Conservation (phyloP, 306 rosid genomes). For the Geum urbanum region DNA sequence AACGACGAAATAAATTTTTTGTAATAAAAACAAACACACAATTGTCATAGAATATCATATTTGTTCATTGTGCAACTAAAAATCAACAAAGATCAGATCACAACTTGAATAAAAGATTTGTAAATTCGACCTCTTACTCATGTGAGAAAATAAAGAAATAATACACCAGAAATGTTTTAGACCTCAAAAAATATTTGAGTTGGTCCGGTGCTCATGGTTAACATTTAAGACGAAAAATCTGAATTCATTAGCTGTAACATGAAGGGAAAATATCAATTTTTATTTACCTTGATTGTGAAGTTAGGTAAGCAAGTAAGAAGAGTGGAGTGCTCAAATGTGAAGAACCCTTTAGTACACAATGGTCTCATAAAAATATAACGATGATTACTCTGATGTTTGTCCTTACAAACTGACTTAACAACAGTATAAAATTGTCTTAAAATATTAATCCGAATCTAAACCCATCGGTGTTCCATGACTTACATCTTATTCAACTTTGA, state of each 20-base stretch:
- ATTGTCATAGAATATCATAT: no score
- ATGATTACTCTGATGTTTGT: constrained; percentile 26
- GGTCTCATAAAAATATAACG: constrained; percentile 27
- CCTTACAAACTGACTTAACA: constrained; percentile 36
- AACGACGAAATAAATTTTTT: no score
- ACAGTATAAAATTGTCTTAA: constrained; percentile 32
- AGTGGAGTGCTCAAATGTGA: constrained; percentile 23
- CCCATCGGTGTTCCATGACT: constrained; percentile 38
- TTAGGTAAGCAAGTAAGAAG: constrained; percentile 13
- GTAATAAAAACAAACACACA: no score
- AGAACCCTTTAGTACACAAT: constrained; percentile 10
- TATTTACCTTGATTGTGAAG: constrained; percentile 24
- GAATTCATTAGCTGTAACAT: neutral
- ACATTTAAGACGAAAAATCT: neutral
- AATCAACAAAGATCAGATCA: no score
- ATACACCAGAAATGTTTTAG: no score
- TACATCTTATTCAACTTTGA: constrained; percentile 46
- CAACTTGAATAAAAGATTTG: no score
- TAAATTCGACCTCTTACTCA: no score
- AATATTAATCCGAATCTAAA: constrained; percentile 36
- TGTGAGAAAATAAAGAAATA: no score
- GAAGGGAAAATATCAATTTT: constrained; percentile 23
- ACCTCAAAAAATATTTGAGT: no score
- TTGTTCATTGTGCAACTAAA: no score
- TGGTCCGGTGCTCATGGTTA: neutral